A percentile compares a stretch with the other conserved stretches of the same genome.
These are phyloP conservation scores for Pezizomycotina sp. DNA, from an alignment of 2,329 filamentous ascomycete genomes.

Conservation along the genomic window DNA sequence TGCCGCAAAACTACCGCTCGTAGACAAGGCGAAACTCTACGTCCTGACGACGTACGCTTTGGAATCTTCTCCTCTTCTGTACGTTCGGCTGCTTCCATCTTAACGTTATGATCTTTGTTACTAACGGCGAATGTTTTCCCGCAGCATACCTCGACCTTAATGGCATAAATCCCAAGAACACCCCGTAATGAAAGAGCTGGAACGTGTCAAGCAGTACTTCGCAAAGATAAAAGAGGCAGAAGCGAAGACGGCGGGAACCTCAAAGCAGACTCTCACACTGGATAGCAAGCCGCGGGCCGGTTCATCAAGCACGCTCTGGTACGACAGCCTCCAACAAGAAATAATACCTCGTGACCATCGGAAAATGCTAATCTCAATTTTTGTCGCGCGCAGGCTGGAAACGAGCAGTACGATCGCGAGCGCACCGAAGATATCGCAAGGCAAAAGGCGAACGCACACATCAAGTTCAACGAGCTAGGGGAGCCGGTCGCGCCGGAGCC, in stretches of 20 bases:
- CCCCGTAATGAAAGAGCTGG: slow-evolving; percentile 69
- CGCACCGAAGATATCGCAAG: slow-evolving; percentile 36
- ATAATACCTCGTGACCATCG: no score
- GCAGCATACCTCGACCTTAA: slow-evolving; percentile 61
- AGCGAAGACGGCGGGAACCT: slow-evolving; percentile 11
- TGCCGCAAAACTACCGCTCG: slow-evolving; percentile 65
- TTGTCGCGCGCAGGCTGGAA: slow-evolving; percentile 24
- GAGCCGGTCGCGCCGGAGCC: slow-evolving; percentile 28
- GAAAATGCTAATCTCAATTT: no score
- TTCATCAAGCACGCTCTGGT: slow-evolving; percentile 68
- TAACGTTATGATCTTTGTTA: neutral
- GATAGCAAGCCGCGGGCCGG: slow-evolving; percentile 23
- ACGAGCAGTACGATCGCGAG: slow-evolving; percentile 37
- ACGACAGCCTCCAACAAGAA: no score
- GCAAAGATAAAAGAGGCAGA: slow-evolving; percentile 58
- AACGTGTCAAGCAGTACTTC: slow-evolving; percentile 78
- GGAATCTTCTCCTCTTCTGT: slow-evolving; percentile 81
- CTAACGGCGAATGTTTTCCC: slow-evolving; percentile 7
- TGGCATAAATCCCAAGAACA: slow-evolving; percentile 71
- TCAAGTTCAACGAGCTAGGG: slow-evolving; percentile 33
- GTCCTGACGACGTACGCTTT: slow-evolving; percentile 77
- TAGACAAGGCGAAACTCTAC: slow-evolving; percentile 89
- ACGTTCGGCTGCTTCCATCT: slow-evolving; percentile 26
- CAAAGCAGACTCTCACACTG: slow-evolving; percentile 14
- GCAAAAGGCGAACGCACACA: slow-evolving; percentile 35